Conservation (phyloP, 73 alveolate genomes). For the Blepharisma japonicum region DNA sequence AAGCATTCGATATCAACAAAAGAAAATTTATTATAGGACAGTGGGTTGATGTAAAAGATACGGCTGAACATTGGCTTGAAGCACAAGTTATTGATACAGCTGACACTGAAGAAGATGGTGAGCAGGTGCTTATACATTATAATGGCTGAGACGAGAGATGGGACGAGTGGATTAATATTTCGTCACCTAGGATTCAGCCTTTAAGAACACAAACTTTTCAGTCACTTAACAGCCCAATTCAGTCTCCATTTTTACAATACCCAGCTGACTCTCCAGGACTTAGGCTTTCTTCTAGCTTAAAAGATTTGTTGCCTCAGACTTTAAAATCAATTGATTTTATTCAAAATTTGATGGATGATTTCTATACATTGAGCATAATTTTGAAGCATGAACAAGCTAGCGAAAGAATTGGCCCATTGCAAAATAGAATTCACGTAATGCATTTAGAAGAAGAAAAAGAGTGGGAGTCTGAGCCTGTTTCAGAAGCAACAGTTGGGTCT, state of each 20-base stretch:
- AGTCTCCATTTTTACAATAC: constrained; percentile 73
- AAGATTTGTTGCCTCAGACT: neutral
- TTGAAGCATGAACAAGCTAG: too few relatives aligned
- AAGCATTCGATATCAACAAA: constrained; percentile 4
- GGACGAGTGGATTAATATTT: constrained; percentile 90
- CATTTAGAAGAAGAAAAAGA: too few relatives aligned
- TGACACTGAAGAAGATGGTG: constrained; percentile 34
- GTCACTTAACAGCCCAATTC: constrained; percentile 60
- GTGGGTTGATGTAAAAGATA: constrained; percentile 94
- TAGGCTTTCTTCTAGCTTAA: neutral
- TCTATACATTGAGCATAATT: neutral
- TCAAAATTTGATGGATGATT: neutral
- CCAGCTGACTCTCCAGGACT: constrained; percentile 59
- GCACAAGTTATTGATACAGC: constrained; percentile 81
- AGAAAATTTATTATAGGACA: constrained; percentile 68
- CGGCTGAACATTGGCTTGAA: constrained; percentile 92
- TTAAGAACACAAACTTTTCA: constrained; percentile 79
- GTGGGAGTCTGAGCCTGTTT: too few relatives aligned
- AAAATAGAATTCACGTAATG: too few relatives aligned
- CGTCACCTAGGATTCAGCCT: constrained; percentile 71
- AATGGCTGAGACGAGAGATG: constrained; percentile 93
- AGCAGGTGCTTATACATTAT: constrained; percentile 79
- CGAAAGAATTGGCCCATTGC: too few relatives aligned
- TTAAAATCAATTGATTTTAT: neutral
- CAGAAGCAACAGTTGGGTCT: too few relatives aligned